These are phyloP conservation scores for Aureoboletus auriporus DNA, from an alignment of 768 basidiomycete genomes.

Conservation along the genomic window DNA sequence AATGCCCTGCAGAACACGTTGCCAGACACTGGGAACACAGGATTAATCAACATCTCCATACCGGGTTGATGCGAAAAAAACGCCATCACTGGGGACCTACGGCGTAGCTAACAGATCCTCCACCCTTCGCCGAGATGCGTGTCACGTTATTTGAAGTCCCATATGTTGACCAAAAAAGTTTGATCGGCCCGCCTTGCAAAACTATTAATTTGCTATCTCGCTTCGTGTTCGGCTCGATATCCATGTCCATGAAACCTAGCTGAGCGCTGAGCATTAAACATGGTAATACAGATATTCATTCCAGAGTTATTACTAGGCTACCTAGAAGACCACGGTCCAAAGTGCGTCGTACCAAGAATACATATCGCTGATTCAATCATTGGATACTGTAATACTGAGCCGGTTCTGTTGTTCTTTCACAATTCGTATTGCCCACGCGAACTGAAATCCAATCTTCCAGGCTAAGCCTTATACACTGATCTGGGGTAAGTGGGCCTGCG, in stretches of 20 bases:
- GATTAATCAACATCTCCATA: not conserved
- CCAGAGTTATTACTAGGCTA: not conserved
- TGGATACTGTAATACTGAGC: not conserved
- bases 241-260: slow-evolving; percentile 1
- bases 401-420: not conserved
- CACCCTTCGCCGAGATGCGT: not conserved
- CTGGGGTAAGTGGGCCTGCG: slow-evolving; percentile 12
- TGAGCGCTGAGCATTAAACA: not conserved
- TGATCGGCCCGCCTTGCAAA: not conserved
- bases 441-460: slow-evolving; percentile 1
- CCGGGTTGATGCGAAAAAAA: slow-evolving; percentile 1
- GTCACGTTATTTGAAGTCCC: too few relatives aligned
- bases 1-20: not conserved
- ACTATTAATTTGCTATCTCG: slow-evolving; percentile 10
- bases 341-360: slow-evolving; percentile 1
- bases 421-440: slow-evolving; percentile 4
- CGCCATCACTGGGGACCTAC: too few relatives aligned
- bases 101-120: not conserved
- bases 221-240: slow-evolving; percentile 9
- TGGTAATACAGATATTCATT: not conserved
- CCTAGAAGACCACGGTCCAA: not conserved
- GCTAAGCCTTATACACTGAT: slow-evolving; percentile 7
- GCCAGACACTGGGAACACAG: not conserved
- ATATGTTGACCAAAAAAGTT: not conserved
- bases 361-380: slow-evolving; percentile 2